A percentile compares a stretch with the other conserved stretches of the same genome.
These are phyloP conservation scores for Magnusiomyces suaveolens DNA, from an alignment of 1,139 yeast species.

Conservation along the genomic window DNA sequence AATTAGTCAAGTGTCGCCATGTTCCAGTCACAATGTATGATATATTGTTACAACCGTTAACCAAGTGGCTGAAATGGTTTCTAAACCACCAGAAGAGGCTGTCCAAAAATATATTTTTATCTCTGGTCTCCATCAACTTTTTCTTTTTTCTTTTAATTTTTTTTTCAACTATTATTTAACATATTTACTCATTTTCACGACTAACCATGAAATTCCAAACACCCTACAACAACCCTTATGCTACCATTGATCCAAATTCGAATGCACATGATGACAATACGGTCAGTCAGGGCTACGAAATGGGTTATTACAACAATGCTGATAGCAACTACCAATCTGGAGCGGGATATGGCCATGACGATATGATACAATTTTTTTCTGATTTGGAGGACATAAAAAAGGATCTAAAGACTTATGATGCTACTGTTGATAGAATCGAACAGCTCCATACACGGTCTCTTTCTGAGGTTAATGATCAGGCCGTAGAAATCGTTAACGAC, in stretches of 20 bases:
- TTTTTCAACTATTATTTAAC: background rate
- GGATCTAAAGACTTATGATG: slow-evolving; percentile 71
- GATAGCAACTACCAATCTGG: slow-evolving; percentile 9
- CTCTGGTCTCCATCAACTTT: too few relatives aligned
- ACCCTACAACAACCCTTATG: slow-evolving; percentile 4
- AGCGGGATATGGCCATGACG: slow-evolving; percentile 30
- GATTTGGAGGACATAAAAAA: slow-evolving; percentile 76
- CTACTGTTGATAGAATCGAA: slow-evolving; percentile 66
- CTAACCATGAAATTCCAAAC: background rate
- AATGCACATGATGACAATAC: background rate
- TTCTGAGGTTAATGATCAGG: slow-evolving; percentile 72
- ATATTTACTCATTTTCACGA: background rate
- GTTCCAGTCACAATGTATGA: too few relatives aligned
- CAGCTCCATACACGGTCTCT: slow-evolving; percentile 72
- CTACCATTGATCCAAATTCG: background rate
- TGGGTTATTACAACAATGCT: slow-evolving; percentile 3
- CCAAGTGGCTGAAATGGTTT: too few relatives aligned
- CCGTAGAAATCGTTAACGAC: slow-evolving; percentile 59
- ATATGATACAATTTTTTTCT: slow-evolving; percentile 70
- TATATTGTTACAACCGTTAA: too few relatives aligned
- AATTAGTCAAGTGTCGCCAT: too few relatives aligned
- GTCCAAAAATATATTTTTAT: too few relatives aligned
- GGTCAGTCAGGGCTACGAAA: background rate
- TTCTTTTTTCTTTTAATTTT: background rate
- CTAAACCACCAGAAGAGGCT: too few relatives aligned